Base-by-base conservation (phyloP, 2,329 filamentous ascomycete genomes). In the Fusarium bulbicola region DNA sequence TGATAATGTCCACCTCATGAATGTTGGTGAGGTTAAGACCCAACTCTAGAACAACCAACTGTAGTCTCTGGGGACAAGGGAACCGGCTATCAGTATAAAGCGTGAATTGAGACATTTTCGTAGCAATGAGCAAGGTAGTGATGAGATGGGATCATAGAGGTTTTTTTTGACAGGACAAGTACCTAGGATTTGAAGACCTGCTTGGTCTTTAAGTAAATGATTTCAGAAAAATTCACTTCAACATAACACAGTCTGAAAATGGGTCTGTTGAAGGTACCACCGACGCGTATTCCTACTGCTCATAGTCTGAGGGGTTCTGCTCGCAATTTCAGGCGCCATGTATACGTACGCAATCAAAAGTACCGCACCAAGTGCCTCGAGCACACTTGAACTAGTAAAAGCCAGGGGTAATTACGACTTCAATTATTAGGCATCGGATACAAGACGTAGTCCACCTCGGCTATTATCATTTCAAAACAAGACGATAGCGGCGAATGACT, bases 401-500 rank as follows among this genome's bases (percentile, higher is more conserved):
- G 50, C 15, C 50, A 39, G 14, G 11, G 7, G 4, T 1, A 28
- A 13, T 18, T 39, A 2, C 6, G 0, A 7, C 2, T 53, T 21
- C 3, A n/a, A 16, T 37, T 26, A 8, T 28, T 11, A 0, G 7
- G 5, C 2, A 2, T 9, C 5, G 2, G 2, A 16, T 16, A 2
- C 24, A 21, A 9, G 7, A 3, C 5, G 34, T 16, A 4, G 2
- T n/a, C n/a, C n/a, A 39, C 5, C 20, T 37, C 5, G n/a, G n/a
- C 49, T 20, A 15, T 15, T 15, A 20, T 36, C 16, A 26, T 14
- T 18, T 21, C 9, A n/a, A 21, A 26, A 18, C 14, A 28, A 53
- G 49, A 11, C 6, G 7, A 15, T 6, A 12, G 3, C 18, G n/a
- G 32, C 13, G n/a, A 52, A 52, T 52, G 49, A 36, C 32, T 52